These are phyloP conservation scores for Dovyalis caffra DNA, from an alignment of 345 rosid genomes.

Conservation along the genomic window DNA sequence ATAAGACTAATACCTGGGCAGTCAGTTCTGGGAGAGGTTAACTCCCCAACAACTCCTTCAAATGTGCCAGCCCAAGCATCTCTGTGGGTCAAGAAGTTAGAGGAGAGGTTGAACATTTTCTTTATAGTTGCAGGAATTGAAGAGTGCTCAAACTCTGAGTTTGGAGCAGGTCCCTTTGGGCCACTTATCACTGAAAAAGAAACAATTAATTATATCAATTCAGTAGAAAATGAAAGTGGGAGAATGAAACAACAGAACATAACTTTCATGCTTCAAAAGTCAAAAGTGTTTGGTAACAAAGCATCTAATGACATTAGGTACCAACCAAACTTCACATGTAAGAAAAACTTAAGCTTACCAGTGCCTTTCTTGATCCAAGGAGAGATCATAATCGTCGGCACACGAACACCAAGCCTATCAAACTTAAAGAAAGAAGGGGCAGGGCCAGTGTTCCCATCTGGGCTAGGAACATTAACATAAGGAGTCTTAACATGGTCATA, in stretches of 20 bases:
- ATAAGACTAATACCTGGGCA: constrained; percentile 57
- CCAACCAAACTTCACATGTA: neutral
- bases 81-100: constrained; percentile 88
- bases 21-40: constrained; percentile 81
- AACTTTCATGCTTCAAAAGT: neutral
- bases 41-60: constrained; percentile 62
- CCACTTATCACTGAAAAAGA: constrained; percentile 57
- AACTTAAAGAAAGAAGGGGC: constrained; percentile 90
- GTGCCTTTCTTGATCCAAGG: constrained; percentile 98
- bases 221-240: neutral
- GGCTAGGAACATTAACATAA: constrained; percentile 65
- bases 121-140: constrained; percentile 93
- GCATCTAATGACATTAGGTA: neutral
- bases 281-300: neutral
- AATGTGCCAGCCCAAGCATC: constrained; percentile 99
- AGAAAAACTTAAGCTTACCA: constrained; percentile 39
- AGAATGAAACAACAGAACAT: neutral
- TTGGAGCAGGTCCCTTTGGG: constrained; percentile 67
- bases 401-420: constrained; percentile 90
- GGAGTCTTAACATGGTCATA: constrained; percentile 94
- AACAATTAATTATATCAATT: neutral
- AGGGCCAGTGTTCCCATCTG: constrained; percentile 93
- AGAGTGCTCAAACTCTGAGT: constrained; percentile 88
- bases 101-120: constrained; percentile 80
- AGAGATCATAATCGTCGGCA: constrained; percentile 87